Base-by-base conservation (phyloP, 306 rosid genomes). In the Rubus idaeus region DNA sequence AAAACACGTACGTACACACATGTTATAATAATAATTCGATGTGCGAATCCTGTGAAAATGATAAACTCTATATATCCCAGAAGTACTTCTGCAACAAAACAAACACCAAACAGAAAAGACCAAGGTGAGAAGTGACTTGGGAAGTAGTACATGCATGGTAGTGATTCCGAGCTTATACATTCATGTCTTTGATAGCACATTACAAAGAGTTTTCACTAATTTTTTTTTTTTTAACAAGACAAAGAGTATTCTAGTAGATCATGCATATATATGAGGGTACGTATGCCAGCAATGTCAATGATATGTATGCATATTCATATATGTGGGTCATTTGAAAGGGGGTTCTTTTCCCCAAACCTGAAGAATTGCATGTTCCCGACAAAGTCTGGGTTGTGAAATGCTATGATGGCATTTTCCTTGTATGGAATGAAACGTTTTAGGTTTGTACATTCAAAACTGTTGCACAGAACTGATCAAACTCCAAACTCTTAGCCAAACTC, bases 301-400 rank as follows among this genome's bases (percentile, higher is more conserved):
- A 65, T 61, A 86, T 61, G 75, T 70, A 18, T 30, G 35, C 2
- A 30, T 30, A 30, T 30, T 30, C 1, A 30, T 30, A 30, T 30
- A 30, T 78, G 74, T 76, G 72, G 69, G 85, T 85, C 84, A 75
- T 73, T 57, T 30, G 35, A 30, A 0, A 30, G 35, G 35, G 23
- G 87, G 56, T 82, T 82, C 76, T 71, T 77, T 85, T 80, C 83
- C 85, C 85, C 56, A 83, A 85, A 84, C 53, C 66, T 84, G 86
- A 83, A 70, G 73, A 87, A 23, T 68, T 88, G 96, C 89, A 91
- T 91, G 97, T 93, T 93, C 97, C 97, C 91, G 93, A 91, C 93
- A 93, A 50, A 73, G 89, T 86, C 83, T 82, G 88, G 86, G 86
- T 74, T 30, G 84, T 79, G 86, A 87, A 91, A 87, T 77, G 84